These are phyloP conservation scores for Xylaria sp. DNA, from an alignment of 2,329 filamentous ascomycete genomes.

Conservation along the genomic window DNA sequence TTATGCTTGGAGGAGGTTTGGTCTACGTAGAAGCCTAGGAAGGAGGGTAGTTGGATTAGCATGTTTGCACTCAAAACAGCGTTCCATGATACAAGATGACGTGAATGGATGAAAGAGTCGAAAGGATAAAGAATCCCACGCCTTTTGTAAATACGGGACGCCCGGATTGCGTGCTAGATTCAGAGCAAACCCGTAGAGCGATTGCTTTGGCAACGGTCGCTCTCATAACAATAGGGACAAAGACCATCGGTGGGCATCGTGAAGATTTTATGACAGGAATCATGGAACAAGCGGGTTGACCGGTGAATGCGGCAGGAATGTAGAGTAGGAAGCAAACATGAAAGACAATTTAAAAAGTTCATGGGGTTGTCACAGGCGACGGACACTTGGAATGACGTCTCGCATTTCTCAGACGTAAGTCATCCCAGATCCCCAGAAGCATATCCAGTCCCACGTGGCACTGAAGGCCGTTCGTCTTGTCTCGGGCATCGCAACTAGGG, in stretches of 20 bases:
- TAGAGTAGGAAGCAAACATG: conserved; percentile 18
- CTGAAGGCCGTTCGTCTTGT: conserved; percentile 6
- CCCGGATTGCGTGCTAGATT: background rate
- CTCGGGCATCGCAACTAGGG: conserved; percentile 12
- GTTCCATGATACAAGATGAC: conserved; percentile 26
- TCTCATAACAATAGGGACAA: conserved; percentile 1
- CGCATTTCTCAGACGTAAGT: conserved; percentile 17
- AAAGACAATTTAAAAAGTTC: conserved; percentile 22
- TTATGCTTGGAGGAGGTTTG: conserved; percentile 21
- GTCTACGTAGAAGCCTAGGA: conserved; percentile 28
- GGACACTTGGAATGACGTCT: conserved; percentile 25
- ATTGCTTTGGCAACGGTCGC: conserved; percentile 5
- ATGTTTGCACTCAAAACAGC: conserved; percentile 23
- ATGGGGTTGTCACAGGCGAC: conserved; percentile 32
- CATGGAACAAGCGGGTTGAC: conserved; percentile 9
- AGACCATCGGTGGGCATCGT: conserved; percentile 11
- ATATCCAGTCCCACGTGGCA: conserved; percentile 22
- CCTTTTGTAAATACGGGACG: conserved; percentile 1
- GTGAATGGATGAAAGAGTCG: background rate
- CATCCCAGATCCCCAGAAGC: conserved; percentile 4
- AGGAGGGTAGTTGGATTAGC: conserved; percentile 30
- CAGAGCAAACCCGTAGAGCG: conserved; percentile 10
- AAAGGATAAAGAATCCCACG: background rate
- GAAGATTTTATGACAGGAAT: conserved; percentile 25
- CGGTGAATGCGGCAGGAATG: conserved; percentile 21